Percentiles rank a stretch among this genome's conserved stretches.
Evolutionary conservation across 495 filamentous ascomycete species (phyloP).

Genomic region (Annulohypoxylon maeteangense): DNA sequence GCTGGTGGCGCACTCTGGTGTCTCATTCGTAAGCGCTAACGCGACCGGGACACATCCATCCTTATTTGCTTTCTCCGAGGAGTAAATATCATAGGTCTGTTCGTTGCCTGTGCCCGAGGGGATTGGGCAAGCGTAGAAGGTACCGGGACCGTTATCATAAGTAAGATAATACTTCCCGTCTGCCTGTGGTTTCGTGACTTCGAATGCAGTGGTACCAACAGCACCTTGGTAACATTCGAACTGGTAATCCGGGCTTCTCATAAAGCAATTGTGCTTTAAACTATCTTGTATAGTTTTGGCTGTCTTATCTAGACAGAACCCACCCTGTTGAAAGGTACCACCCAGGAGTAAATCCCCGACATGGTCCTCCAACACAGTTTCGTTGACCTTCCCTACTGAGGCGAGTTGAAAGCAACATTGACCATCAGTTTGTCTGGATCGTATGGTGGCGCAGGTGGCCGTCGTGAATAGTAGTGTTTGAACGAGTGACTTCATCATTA

Average conservation of each 20-base stretch:
- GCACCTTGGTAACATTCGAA: conserved; percentile 46
- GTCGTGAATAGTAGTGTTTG: conserved; percentile 31
- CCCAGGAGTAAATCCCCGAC: conserved; percentile 42
- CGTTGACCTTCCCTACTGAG: conserved; percentile 39
- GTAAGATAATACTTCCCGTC: conserved; percentile 38
- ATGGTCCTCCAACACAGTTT: conserved; percentile 42
- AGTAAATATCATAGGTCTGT: conserved; percentile 42
- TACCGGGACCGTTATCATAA: conserved; percentile 35
- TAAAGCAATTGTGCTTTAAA: conserved; percentile 45
- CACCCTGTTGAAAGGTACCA: conserved; percentile 44
- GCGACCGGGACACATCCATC: conserved; percentile 28
- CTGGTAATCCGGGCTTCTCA: conserved; percentile 40
- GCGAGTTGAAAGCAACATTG: conserved; percentile 46
- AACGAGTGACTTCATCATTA: conserved; percentile 34
- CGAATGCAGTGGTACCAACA: conserved; percentile 39
- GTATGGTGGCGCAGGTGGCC: conserved; percentile 30
- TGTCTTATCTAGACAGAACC: conserved; percentile 44
- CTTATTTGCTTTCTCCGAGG: conserved; percentile 29
- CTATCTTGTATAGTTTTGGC: conserved; percentile 43
- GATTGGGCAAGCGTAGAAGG: conserved; percentile 41
- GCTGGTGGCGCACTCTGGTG: conserved; percentile 30
- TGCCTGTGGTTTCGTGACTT: conserved; percentile 9
- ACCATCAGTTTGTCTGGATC: conserved; percentile 17
- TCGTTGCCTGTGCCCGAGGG: conserved; percentile 7
- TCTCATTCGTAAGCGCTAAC: conserved; percentile 35